A percentile compares a stretch with the other conserved stretches of the same genome.
Conservation (phyloP, 139 green algal genomes). For the Coelastrella sp. region DNA sequence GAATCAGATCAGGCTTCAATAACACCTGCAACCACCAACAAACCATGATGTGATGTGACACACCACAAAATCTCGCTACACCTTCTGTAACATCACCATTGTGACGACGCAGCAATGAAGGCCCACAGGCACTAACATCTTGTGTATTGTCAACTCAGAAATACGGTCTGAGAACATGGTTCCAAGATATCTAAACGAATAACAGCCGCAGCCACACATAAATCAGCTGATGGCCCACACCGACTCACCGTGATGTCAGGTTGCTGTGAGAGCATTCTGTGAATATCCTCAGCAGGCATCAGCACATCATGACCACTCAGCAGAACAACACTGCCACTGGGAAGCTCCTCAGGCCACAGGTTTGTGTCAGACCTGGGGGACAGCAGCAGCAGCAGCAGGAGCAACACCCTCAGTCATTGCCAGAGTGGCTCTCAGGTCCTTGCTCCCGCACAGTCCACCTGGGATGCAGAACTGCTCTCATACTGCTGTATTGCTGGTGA, state of each 20-base stretch:
- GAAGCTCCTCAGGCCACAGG: slow-evolving; percentile 45
- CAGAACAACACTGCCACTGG: slow-evolving; percentile 34
- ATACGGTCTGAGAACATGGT: too few species aligned
- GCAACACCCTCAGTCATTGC: not conserved
- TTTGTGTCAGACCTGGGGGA: slow-evolving; percentile 11
- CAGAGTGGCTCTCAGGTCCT: too few species aligned
- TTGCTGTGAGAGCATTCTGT: not conserved
- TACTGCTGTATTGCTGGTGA: too few species aligned
- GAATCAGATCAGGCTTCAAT: not conserved
- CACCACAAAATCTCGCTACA: slow-evolving; percentile 54
- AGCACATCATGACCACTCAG: slow-evolving; percentile 33
- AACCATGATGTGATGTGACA: slow-evolving; percentile 60
- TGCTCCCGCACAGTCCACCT: too few species aligned
- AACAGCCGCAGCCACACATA: too few species aligned
- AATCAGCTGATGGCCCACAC: too few species aligned
- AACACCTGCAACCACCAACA: too few species aligned
- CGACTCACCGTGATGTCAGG: not conserved
- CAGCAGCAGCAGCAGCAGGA: not conserved
- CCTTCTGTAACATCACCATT: not conserved
- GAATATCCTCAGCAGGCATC: not conserved
- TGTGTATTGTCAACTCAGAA: too few species aligned
- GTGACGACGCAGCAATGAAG: not conserved
- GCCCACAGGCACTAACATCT: too few species aligned
- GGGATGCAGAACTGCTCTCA: too few species aligned
- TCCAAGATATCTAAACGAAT: too few species aligned